Evolutionary conservation across 805 yeast genomes (phyloP).

Genomic region (Nakazawaea laoshanensis): DNA sequence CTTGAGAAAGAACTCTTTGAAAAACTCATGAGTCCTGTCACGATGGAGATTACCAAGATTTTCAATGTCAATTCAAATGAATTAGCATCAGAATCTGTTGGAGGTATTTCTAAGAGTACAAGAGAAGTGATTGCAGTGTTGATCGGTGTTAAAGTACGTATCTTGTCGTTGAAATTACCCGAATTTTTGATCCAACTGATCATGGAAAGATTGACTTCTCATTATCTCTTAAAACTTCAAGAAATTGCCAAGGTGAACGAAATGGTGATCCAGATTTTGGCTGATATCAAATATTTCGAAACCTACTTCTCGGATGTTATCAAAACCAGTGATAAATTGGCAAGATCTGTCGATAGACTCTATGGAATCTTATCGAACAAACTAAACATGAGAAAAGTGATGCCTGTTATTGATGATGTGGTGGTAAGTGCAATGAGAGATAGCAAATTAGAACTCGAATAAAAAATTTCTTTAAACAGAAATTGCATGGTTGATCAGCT

Average conservation of each 20-base stretch:
- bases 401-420: slow-evolving; percentile 1
- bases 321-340: background rate
- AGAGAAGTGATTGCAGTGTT: slow-evolving; percentile 4
- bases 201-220: slow-evolving; percentile 1
- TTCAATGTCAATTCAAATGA: slow-evolving; percentile 3
- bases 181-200: background rate
- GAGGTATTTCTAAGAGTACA: slow-evolving; percentile 3
- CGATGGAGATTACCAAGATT: slow-evolving; percentile 3
- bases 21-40: slow-evolving; percentile 20
- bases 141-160: slow-evolving; percentile 2
- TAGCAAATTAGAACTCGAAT: slow-evolving; percentile 4
- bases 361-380: slow-evolving; percentile 6
- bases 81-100: background rate
- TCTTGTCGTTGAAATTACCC: slow-evolving; percentile 3
- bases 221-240: slow-evolving; percentile 4
- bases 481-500: no score
- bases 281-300: slow-evolving; percentile 9
- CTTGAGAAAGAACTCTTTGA: slow-evolving; percentile 47
- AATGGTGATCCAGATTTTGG: slow-evolving; percentile 1
- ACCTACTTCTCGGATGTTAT: slow-evolving; percentile 2
- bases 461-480: no score
- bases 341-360: slow-evolving; percentile 3
- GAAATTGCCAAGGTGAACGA: slow-evolving; percentile 3
- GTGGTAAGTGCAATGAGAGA: slow-evolving; percentile 1
- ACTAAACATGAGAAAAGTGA: slow-evolving; percentile 1